Evolutionary conservation across 192 early-diverging fungal genomes (phyloP).

Genomic region (Backusella tuberculispora): DNA sequence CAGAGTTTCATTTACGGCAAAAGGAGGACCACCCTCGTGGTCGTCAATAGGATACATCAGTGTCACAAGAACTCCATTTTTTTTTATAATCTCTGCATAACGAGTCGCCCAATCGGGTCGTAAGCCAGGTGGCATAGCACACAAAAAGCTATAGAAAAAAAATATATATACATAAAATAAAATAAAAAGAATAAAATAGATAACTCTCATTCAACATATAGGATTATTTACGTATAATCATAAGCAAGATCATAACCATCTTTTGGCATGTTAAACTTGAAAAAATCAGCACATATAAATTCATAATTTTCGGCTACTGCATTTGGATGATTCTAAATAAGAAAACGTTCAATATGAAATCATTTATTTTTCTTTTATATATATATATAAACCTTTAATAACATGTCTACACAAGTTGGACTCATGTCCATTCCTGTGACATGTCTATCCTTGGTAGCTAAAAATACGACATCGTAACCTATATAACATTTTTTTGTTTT

Average conservation of each 20-base stretch:
- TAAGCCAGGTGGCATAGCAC: conserved; percentile 70
- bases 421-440: conserved; percentile 73
- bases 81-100: conserved; percentile 64
- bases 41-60: conserved; percentile 78
- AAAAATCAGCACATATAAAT: conserved; percentile 73
- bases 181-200: too few species aligned
- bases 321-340: conserved; percentile 39
- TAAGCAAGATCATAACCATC: conserved; percentile 73
- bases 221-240: conserved; percentile 69
- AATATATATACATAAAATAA: not conserved
- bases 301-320: conserved; percentile 18
- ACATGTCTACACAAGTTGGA: conserved; percentile 58
- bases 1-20: conserved; percentile 61
- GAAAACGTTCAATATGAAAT: not conserved
- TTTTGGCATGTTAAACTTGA: conserved; percentile 57
- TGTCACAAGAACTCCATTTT: conserved; percentile 70
- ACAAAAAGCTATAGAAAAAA: conserved; percentile 64
- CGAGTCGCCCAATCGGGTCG: conserved; percentile 66
- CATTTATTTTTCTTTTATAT: not conserved
- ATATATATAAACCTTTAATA: conserved; percentile 45
- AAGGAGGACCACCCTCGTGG: conserved; percentile 76
- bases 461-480: conserved; percentile 76
- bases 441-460: conserved; percentile 62
- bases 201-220: not conserved
- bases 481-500: not conserved